Evolutionary conservation across 176 grass and related monocot genomes (phyloP), one percentile per base, ranked within the genome.

Genomic region (Saccharum spontaneum): DNA sequence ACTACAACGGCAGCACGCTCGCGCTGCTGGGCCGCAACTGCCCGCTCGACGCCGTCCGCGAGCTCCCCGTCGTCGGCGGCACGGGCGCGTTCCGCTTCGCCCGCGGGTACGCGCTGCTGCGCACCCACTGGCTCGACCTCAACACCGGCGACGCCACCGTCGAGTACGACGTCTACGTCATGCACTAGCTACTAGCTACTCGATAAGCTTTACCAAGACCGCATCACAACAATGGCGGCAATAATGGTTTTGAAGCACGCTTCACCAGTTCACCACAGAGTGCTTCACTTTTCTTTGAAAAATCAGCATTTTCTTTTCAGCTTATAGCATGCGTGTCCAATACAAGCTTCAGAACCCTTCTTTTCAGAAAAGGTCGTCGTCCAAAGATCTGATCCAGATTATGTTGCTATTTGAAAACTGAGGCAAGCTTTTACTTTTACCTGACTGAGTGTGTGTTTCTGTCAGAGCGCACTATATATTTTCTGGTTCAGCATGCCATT

Each of bases 151-250:
- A 93, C 7, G 91, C 91, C 79, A 79, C 76, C 20, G 89, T 94
- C 52, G 91, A 97, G 82, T 97, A 97, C 86, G 26, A 94, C 44
- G 87, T 97, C 61, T 94, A 91, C 28, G 82, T 97, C 67, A 92
- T 59, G 80, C 84, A 87, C 17, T 91, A 92, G 59, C 48, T 38
- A 8, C 4, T 28, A 26, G 57, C 5, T 15, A 16, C 28, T 28
- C 20, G 12, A 71, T 63, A 1, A 14, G 10, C 15, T 73, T 31
- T 61, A 61, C 22, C 2, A 61, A 61, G 57, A 59, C 7, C 7
- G 0, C 17, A 6, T 22, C 18, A n/a, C 3, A 17, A 38, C 3
- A 20, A 52, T 15, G 49, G 74, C 1, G 30, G 3, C 74, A 23
- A 55, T 0, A 62, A 7, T 3, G 26, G 44, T n/a, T 54, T 77